Base-by-base conservation (phyloP, 2,329 filamentous ascomycete genomes). In the Calonectria fujianensis region DNA sequence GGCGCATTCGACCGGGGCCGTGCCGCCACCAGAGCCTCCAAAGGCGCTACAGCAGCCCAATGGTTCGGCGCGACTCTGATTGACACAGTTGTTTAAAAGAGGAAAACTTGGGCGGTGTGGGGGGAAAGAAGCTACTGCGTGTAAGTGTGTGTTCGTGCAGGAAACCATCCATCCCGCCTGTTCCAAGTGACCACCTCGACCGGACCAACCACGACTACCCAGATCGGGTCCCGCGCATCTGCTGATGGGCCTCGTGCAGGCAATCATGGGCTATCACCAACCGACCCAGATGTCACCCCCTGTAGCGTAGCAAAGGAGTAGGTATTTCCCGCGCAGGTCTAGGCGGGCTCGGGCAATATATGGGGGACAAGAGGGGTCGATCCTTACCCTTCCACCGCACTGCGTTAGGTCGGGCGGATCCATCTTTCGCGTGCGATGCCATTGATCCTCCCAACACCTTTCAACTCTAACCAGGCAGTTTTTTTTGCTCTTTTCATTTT, bases 401-500 rank as follows among this genome's bases (percentile, higher is more conserved):
- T 78, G 74, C 79, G 77, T 80, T 81, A 81, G 80, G 54, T 52
- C 32, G 27, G 14, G 77, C 76, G 77, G 80, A 75, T 74, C 77
- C 75, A 41, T 39, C 35, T 63, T 63, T 75, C n/a, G n/a, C 18
- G 57, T 66, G 77, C 80, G 80, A 81, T 81, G 76, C 78, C 75
- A 79, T 79, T 76, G 74, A 75, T 70, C 54, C 77, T 77, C 57
- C 63, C 50, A 41, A 69, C 61, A 69, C 63, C 72, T 74, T 70
- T 45, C 69, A 76, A 76, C 74, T 76, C 45, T 75, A 80, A 73
- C 64, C 79, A 29, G 70, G 74, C 74, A 39, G 32, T 52, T 63
- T 59, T 68, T 79, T 67, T 71, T 72, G 7, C 75, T 45, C 48
- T 54, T 39, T 63, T 67, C 50, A 70, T 11, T 24, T 63, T 41